phyloP scores from a whole-genome alignment of 768 basidiomycete species.

The Lactarius indigo region DNA sequence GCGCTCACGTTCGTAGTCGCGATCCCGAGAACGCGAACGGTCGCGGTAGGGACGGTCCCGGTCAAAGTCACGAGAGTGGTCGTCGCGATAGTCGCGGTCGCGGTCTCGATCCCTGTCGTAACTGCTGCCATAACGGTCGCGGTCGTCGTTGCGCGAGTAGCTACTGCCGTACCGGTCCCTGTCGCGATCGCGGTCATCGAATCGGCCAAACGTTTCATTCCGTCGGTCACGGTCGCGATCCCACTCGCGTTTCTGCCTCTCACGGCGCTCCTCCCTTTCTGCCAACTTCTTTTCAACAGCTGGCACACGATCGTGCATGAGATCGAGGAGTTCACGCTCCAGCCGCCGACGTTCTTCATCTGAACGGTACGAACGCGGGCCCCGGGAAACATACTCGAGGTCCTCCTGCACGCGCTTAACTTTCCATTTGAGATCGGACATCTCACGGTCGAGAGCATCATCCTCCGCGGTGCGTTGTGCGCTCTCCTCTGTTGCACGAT shows the following conservation, averaged over 20 bases:
- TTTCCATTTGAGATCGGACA: constrained; percentile 79
- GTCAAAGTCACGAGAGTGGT: constrained; percentile 40
- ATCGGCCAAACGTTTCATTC: constrained; percentile 77
- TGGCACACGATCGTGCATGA: constrained; percentile 90
- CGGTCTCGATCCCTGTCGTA: constrained; percentile 43
- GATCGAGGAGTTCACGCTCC: constrained; percentile 79
- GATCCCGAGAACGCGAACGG: constrained; percentile 27
- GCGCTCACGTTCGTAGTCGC: constrained; percentile 34
- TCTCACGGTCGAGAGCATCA: constrained; percentile 86
- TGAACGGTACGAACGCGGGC: constrained; percentile 64
- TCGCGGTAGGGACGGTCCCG: constrained; percentile 38
- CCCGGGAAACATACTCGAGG: constrained; percentile 78
- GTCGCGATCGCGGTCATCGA: constrained; percentile 45
- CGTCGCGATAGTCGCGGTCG: constrained; percentile 39
- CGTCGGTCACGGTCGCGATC: constrained; percentile 74
- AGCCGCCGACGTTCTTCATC: constrained; percentile 84
- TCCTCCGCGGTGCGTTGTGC: constrained; percentile 69
- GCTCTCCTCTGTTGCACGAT: constrained; percentile 63
- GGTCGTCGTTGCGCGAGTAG: constrained; percentile 33
- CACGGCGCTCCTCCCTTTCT: constrained; percentile 69
- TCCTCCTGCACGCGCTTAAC: constrained; percentile 89
- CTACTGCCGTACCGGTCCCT: constrained; percentile 32
- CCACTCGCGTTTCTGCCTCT: constrained; percentile 77
- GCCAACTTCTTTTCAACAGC: constrained; percentile 85
- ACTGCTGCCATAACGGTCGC: constrained; percentile 32